A percentile compares a stretch with the other conserved stretches of the same genome.
phyloP scores from a whole-genome alignment of 2,329 filamentous ascomycete genomes.

The Aspergillus niger region DNA sequence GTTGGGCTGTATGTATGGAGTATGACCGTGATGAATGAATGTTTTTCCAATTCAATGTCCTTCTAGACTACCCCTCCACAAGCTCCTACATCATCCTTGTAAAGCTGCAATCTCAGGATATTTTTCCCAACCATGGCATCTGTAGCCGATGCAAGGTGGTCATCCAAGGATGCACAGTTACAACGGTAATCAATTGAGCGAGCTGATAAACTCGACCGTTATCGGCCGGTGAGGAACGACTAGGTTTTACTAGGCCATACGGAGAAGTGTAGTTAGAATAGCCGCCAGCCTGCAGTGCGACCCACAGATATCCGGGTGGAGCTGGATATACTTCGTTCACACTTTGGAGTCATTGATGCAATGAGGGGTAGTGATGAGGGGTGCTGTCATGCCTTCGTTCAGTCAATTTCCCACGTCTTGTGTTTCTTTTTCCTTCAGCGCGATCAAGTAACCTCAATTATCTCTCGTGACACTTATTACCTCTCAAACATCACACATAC shows the following conservation, averaged over 20 bases:
- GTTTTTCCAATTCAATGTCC: not conserved
- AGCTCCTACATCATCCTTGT: not conserved
- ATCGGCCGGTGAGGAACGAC: not conserved
- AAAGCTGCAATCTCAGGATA: not conserved
- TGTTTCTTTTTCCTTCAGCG: not conserved
- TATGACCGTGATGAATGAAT: not conserved
- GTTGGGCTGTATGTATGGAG: not conserved
- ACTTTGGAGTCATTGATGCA: not conserved
- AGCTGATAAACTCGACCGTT: not conserved
- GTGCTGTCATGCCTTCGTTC: not conserved
- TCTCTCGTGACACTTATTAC: not conserved
- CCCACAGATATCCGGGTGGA: not conserved
- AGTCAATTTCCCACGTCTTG: not conserved
- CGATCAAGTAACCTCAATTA: not conserved
- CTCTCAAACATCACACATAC: not conserved
- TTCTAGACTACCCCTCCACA: no score
- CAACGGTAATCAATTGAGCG: no score
- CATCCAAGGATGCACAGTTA: not conserved
- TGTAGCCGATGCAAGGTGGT: not conserved
- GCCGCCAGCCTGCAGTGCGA: not conserved
- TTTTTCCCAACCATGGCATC: not conserved
- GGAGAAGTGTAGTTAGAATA: not conserved
- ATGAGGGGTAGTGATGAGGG: not conserved
- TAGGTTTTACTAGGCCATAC: slow-evolving; percentile 5
- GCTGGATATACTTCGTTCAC: not conserved